Base-by-base conservation (phyloP, 2,329 filamentous ascomycete genomes). In the Polychaeton citri region DNA sequence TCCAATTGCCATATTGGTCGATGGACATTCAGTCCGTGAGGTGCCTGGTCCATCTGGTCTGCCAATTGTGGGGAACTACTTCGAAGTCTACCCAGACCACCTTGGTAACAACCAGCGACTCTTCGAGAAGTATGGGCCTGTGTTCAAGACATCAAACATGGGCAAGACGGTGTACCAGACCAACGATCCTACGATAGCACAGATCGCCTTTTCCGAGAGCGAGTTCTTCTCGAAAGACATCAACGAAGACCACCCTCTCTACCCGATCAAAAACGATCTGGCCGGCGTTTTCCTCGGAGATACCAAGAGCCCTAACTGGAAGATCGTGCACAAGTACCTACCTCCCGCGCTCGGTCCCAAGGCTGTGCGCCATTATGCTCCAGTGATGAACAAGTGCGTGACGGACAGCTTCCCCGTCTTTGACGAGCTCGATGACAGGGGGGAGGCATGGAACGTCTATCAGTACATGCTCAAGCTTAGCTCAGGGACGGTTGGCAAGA, bases 321-420 rank as follows among this genome's bases (percentile, higher is more conserved):
- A 49, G 30, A 36, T 64, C 0, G 65, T 68, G 0, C 75, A 78
- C 59, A 79, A 78, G 49, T 79, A 76, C 51, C 44, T 78, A 1
- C 71, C 74, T 0, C 72, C 74, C 0, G 68, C 71, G 0, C 57
- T 78, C 8, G 65, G 66, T 0, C 72, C 73, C 20, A 75, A 73
- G 47, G 74, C 74, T 0, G 71, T 78, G 4, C 60, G 68, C 1
- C 74, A 77, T 44, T 77, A 78, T 41, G 64, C 70, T 0, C 71
- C 73, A 0, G 65, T 62, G 0, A 77, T 79, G 71, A 71, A 76
- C 42, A 51, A 60, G 32, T 68, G 66, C 0, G 61, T 72, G 2
- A 64, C 73, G 43, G 57, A 65, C 13, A 52, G 68, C 0, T 75
- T 68, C 47, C 58, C 55, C 3, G 57, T 65, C 2, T 65, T 66